Percentiles rank a stretch among this genome's conserved stretches.
phyloP scores from a whole-genome alignment of 2,329 filamentous ascomycete genomes.

The Colletotrichum chrysophilum region DNA sequence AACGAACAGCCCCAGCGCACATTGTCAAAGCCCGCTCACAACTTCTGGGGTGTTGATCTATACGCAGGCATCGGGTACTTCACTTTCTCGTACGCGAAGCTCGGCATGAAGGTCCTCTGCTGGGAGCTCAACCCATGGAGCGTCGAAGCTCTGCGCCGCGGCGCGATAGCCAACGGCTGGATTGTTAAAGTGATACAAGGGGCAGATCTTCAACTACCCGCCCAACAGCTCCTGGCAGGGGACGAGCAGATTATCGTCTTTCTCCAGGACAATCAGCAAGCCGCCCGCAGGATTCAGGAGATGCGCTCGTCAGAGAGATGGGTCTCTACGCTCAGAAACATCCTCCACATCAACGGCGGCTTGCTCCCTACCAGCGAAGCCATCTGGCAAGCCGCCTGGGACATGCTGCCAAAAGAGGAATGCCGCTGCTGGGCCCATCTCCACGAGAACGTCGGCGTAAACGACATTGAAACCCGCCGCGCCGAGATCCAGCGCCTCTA shows the following conservation, averaged over 20 bases:
- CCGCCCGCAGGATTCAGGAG: constrained; percentile 45
- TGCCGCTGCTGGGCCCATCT: constrained; percentile 65
- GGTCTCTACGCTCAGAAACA: constrained; percentile 34
- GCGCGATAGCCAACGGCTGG: constrained; percentile 75
- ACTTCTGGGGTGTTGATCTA: constrained; percentile 72
- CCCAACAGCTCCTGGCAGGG: constrained; percentile 43
- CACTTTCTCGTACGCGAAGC: constrained; percentile 78
- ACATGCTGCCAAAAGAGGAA: constrained; percentile 39
- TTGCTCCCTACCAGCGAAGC: constrained; percentile 63
- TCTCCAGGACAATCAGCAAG: constrained; percentile 68
- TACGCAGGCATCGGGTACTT: constrained; percentile 97
- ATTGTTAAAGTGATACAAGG: constrained; percentile 57
- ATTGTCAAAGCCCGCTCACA: neutral
- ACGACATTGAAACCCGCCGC: constrained; percentile 53
- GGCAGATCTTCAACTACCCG: constrained; percentile 40
- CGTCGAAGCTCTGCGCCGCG: constrained; percentile 80
- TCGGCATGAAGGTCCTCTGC: constrained; percentile 77
- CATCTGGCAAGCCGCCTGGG: constrained; percentile 58
- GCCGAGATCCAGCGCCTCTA: constrained; percentile 55
- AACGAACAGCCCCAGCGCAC: neutral
- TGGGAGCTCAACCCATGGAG: constrained; percentile 94
- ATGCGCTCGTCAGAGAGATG: constrained; percentile 31
- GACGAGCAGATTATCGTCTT: constrained; percentile 69
- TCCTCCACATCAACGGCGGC: constrained; percentile 69
- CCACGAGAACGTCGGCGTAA: constrained; percentile 68